Conservation (phyloP, 2,329 filamentous ascomycete species). For the Cladosporium austrohemisphaericum region DNA sequence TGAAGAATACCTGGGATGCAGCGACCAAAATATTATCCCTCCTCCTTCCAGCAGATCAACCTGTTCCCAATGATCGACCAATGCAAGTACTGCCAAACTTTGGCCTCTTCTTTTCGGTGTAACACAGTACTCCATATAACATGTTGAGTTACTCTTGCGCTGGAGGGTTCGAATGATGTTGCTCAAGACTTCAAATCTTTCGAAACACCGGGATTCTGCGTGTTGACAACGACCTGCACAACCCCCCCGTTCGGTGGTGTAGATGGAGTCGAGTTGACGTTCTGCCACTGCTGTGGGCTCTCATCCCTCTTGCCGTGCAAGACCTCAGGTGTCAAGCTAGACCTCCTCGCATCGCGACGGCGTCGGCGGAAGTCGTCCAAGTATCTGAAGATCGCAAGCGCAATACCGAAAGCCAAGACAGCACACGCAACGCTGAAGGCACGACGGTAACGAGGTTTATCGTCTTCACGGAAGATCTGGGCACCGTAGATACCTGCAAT, state of each 20-base stretch:
- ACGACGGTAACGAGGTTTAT: conserved; percentile 50
- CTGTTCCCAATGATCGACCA: too few species aligned
- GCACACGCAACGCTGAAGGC: conserved; percentile 48
- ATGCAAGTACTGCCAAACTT: too few species aligned
- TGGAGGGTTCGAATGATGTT: neutral
- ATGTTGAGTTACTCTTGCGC: too few species aligned
- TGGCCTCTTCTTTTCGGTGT: too few species aligned
- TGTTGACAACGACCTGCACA: conserved; percentile 4
- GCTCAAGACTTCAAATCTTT: neutral
- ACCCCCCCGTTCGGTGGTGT: conserved; percentile 3
- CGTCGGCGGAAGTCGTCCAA: conserved; percentile 39
- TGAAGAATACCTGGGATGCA: too few species aligned
- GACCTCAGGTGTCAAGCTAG: neutral
- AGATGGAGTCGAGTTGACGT: neutral
- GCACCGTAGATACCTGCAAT: conserved; percentile 59
- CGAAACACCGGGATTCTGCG: neutral
- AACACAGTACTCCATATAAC: too few species aligned
- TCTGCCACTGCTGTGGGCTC: conserved; percentile 1
- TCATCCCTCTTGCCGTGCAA: neutral
- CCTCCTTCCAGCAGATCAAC: too few species aligned
- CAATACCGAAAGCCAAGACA: conserved; percentile 43
- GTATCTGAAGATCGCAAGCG: conserved; percentile 41
- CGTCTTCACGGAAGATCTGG: conserved; percentile 56
- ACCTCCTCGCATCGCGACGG: conserved; percentile 5
- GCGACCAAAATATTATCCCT: too few species aligned